A percentile compares a stretch with the other conserved stretches of the same genome.
Conservation (phyloP, 768 basidiomycete genomes). For the Leucocoprinus leucothites region DNA sequence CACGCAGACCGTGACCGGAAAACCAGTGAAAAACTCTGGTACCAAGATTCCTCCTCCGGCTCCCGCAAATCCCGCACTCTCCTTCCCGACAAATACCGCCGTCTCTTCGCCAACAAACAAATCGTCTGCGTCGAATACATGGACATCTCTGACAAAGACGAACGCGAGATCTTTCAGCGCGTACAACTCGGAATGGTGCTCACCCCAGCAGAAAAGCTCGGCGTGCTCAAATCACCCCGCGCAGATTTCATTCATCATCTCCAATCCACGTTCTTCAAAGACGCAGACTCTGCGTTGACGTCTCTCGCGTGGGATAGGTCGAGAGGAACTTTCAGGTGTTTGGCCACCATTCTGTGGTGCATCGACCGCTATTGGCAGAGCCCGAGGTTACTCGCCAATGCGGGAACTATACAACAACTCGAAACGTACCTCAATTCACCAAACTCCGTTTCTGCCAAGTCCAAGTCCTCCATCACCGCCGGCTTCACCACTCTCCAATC, state of each 20-base stretch:
- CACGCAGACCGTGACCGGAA: conserved; percentile 53
- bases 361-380: conserved; percentile 37
- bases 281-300: conserved; percentile 28
- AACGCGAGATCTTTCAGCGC: conserved; percentile 75
- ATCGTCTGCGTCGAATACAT: conserved; percentile 80
- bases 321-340: conserved; percentile 53
- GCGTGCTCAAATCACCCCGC: conserved; percentile 58
- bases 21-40: conserved; percentile 54
- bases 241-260: conserved; percentile 58
- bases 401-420: conserved; percentile 32
- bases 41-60: conserved; percentile 28
- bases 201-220: conserved; percentile 70
- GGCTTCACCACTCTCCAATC: conserved; percentile 46
- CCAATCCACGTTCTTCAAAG: conserved; percentile 40
- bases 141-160: conserved; percentile 51
- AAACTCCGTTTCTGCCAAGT: conserved; percentile 24
- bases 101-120: conserved; percentile 68
- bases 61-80: conserved; percentile 22
- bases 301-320: conserved; percentile 47
- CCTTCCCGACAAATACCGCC: conserved; percentile 54
- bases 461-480: conserved; percentile 30
- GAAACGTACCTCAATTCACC: conserved; percentile 49
- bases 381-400: conserved; percentile 15
- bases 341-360: conserved; percentile 50
- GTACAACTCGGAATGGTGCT: conserved; percentile 79